Evolutionary conservation across 176 grass and related monocot genomes (phyloP), one percentile per base, ranked within the genome.

Genomic region (Olyra latifolia): DNA sequence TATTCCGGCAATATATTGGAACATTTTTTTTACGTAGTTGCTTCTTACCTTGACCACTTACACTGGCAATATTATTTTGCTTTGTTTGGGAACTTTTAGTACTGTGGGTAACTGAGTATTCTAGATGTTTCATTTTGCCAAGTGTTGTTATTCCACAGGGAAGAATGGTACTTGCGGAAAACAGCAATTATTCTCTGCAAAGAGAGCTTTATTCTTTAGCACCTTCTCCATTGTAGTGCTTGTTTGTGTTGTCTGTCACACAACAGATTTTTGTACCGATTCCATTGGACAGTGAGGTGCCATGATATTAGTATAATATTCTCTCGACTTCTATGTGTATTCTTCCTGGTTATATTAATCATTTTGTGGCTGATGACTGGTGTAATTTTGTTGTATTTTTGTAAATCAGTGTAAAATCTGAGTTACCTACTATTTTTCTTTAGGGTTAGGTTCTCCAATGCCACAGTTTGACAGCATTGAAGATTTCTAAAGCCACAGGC

Each of bases 161-260:
- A 75, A 39, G 76, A 80, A 80, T 80, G 84, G 48, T 86, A 58
- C 27, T 24, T 73, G 35, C n/a, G 66, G 38, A 79, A 38, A 79
- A 66, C 58, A 38, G 84, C 76, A 80, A 48, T 80, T 86, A 74
- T 74, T 86, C 59, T 74, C 69, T 80, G 48, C 13, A 66, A 74
- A 66, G 68, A 44, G 8, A 55, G 40, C 19, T 79, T 86, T 86
- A 74, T 80, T 86, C 84, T 86, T 75, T 47, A 58, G 58, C 39
- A 19, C 45, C 68, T 46, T 86, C 60, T 47, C 48, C 8, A 39
- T 66, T 79, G 40, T 56, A 48, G 4, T 9, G 14, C 41, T 2
- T 80, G 71, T 80, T 74, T 80, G 48, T 74, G 76, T 48, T 86
- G 68, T 62, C 58, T 86, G 20, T 23, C 48, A 66, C 1, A 27